Conservation (phyloP, 75 land plant species). For the Selaginella moellendorffii region DNA sequence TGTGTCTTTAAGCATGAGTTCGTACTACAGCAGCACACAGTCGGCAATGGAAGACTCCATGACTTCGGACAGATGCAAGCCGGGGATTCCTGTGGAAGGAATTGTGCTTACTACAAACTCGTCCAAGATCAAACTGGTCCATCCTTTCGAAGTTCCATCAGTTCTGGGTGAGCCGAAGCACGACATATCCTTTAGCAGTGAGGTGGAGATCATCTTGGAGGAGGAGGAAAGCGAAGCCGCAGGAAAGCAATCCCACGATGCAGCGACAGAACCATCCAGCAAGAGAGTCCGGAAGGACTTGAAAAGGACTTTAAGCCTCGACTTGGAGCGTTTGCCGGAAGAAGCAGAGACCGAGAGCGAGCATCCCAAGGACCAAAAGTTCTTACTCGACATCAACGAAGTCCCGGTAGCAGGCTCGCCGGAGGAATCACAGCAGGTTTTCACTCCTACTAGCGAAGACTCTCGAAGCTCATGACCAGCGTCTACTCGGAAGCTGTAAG, state of each 20-base stretch:
- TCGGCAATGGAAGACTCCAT: constrained; percentile 1
- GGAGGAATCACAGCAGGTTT: neutral
- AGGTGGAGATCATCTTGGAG: constrained; percentile 28
- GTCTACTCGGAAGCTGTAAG: neutral
- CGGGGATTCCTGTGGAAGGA: constrained; percentile 41
- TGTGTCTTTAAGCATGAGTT: constrained; percentile 25
- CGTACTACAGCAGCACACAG: constrained; percentile 12
- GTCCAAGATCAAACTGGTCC: constrained; percentile 40
- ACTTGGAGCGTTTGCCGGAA: constrained; percentile 22
- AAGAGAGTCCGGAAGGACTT: constrained; percentile 21
- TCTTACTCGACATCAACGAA: neutral
- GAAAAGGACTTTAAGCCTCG: constrained; percentile 18
- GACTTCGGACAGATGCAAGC: constrained; percentile 18
- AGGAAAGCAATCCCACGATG: neutral
- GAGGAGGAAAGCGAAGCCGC: constrained; percentile 2
- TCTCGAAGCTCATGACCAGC: neutral
- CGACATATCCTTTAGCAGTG: constrained; percentile 28
- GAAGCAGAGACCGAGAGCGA: constrained; percentile 13
- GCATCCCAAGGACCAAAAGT: constrained; percentile 12
- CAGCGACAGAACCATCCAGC: constrained; percentile 13
- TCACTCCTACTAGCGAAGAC: neutral
- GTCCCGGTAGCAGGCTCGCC: neutral
- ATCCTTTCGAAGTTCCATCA: constrained; percentile 37
- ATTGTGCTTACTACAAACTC: constrained; percentile 38
- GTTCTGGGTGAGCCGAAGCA: constrained; percentile 22